Percentiles rank a stretch among this genome's conserved stretches.
Conservation (phyloP, 1,284 basidiomycete species). For the Meripilus lineatus region DNA sequence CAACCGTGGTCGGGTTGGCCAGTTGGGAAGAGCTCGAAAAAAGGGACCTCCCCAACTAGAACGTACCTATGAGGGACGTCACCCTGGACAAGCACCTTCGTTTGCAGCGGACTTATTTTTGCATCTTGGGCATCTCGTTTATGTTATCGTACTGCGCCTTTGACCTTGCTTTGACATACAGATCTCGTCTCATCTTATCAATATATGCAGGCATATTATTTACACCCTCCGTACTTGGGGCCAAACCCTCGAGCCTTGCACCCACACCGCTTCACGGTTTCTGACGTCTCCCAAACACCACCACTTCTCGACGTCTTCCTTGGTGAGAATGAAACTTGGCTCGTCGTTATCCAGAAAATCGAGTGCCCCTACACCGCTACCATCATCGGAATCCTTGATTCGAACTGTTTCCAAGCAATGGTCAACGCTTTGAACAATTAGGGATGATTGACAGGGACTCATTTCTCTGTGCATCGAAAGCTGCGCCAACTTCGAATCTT, state of each 20-base stretch:
- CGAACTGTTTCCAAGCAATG: slow-evolving; percentile 37
- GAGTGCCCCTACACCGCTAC: slow-evolving; percentile 51
- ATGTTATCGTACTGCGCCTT: too few relatives aligned
- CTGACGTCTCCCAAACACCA: slow-evolving; percentile 74
- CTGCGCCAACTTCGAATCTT: slow-evolving; percentile 58
- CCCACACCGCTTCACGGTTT: slow-evolving; percentile 67
- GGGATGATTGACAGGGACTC: slow-evolving; percentile 27
- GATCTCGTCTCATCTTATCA: not conserved
- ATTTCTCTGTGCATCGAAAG: slow-evolving; percentile 83
- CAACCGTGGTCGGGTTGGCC: slow-evolving; percentile 39
- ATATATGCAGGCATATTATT: not conserved
- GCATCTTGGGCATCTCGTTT: too few relatives aligned
- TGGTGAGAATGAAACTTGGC: slow-evolving; percentile 28
- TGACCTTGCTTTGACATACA: not conserved
- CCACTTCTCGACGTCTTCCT: slow-evolving; percentile 78
- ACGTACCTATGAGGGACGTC: not conserved
- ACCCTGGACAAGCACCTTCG: not conserved
- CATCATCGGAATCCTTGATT: slow-evolving; percentile 36
- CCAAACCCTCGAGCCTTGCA: slow-evolving; percentile 49
- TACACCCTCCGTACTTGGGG: not conserved
- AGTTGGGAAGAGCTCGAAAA: slow-evolving; percentile 40
- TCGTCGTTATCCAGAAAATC: slow-evolving; percentile 50
- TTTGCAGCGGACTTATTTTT: too few relatives aligned
- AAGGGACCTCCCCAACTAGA: slow-evolving; percentile 21
- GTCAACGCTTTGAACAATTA: not conserved